Evolutionary conservation across 371 early-diverging fungal genomes (phyloP), one percentile per base, ranked within the genome.

Genomic region (Globomyces sp.): DNA sequence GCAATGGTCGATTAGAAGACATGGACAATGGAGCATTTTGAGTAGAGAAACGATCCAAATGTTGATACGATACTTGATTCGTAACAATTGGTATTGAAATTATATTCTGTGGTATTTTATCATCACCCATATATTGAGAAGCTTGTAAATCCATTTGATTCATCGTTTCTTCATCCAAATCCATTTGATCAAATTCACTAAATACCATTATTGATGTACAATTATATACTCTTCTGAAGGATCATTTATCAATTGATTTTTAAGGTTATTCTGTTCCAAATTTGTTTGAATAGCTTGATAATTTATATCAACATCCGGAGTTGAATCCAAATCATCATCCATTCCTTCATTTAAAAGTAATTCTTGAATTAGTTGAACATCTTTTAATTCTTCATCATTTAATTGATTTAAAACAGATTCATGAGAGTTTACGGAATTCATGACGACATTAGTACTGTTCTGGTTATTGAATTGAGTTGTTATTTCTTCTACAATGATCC

Each of bases 331-430:
- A 55, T 55, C 55, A 55, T 55, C 55, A 13, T 55, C 40, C 9
- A 55, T 39, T 39, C 55, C 55, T 55, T 55, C 55, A 39, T 55
- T 36, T 40, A 55, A 39, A 6, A 55, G 39, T 1, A 55, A 39
- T 1, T 55, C 55, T n/a, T 40, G 36, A 40, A 55, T 55, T 34
- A 40, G 40, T 39, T 55, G 40, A 39, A 55, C 40, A 2, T 55
- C 55, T 13, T 55, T 55, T 9, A 55, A 39, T 55, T 55, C 55
- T 39, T 55, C 40, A 6, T 55, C 40, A 55, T 55, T 55, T n/a
- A 55, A 55, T 24, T 24, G 24, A 24, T 24, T 24, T 24, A 24
- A 24, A 24, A 24, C 24, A 24, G 24, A 24, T 24, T 24, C 24
- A 24, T 24, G 24, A 24, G 24, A 24, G 24, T 24, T 24, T 24